Conservation (phyloP, 352 stramenopile species). For the Globisporangium orthogonon region DNA sequence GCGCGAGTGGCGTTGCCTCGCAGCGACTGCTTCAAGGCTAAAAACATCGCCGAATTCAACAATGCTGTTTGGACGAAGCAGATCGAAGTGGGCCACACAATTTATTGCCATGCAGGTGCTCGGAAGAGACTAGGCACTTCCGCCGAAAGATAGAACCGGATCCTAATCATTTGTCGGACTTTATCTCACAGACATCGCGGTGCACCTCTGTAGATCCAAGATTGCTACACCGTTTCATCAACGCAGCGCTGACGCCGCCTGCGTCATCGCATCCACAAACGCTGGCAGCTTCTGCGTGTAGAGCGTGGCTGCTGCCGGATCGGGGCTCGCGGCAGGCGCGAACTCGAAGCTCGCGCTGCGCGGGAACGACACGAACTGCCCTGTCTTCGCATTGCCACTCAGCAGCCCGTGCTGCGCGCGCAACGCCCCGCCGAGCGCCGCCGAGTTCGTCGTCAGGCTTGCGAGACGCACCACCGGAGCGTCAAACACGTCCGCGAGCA, state of each 20-base stretch:
- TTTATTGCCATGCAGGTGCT: too few relatives aligned
- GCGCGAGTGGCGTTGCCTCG: background rate
- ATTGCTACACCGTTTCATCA: background rate
- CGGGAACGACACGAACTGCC: slow-evolving; percentile 29
- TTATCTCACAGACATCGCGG: too few relatives aligned
- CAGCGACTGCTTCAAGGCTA: background rate
- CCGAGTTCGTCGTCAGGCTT: slow-evolving; percentile 30
- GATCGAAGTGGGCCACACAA: too few relatives aligned
- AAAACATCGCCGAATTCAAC: slow-evolving; percentile 1
- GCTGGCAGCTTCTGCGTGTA: slow-evolving; percentile 30
- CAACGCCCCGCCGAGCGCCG: slow-evolving; percentile 44
- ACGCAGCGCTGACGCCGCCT: slow-evolving; percentile 12
- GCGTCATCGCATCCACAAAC: slow-evolving; percentile 16
- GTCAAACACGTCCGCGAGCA: slow-evolving; percentile 58
- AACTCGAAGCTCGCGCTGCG: slow-evolving; percentile 30
- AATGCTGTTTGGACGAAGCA: slow-evolving; percentile 8
- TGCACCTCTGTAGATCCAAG: too few relatives aligned
- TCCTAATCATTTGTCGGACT: too few relatives aligned
- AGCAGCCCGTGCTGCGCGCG: slow-evolving; percentile 36
- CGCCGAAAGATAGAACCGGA: too few relatives aligned
- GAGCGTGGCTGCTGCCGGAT: slow-evolving; percentile 14
- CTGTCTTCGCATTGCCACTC: slow-evolving; percentile 8
- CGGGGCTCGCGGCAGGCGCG: slow-evolving; percentile 27
- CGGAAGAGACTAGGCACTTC: too few relatives aligned
- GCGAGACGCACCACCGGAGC: slow-evolving; percentile 38